A percentile compares a stretch with the other conserved stretches of the same genome.
Evolutionary conservation across 306 rosid species (phyloP).

Genomic region (Trichosanthes cucumerina): DNA sequence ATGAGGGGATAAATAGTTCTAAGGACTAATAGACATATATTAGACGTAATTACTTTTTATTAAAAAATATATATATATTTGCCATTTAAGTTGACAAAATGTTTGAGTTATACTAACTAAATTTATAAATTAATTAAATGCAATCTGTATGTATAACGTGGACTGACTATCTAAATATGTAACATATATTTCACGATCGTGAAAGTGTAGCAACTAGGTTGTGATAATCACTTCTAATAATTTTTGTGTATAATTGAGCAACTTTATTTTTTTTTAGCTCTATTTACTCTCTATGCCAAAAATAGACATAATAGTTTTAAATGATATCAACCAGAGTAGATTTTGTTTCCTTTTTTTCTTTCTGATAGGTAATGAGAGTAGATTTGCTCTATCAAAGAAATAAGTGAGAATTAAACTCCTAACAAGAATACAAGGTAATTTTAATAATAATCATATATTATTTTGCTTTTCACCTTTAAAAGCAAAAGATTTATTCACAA

Average conservation of each 20-base stretch:
- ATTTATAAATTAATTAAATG: not conserved
- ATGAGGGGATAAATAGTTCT: too few species aligned
- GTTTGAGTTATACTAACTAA: not conserved
- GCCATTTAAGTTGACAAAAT: too few species aligned
- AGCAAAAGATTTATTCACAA: too few species aligned
- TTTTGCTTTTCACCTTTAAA: not conserved
- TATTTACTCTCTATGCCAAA: not conserved
- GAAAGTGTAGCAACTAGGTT: not conserved
- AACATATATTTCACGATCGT: not conserved
- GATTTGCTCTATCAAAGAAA: not conserved
- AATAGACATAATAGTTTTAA: not conserved
- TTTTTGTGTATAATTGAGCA: not conserved
- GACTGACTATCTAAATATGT: not conserved
- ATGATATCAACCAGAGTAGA: not conserved
- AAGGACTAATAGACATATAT: too few species aligned
- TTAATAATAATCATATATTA: not conserved
- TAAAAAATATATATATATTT: too few species aligned
- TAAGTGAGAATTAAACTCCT: not conserved
- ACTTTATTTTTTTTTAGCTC: not conserved
- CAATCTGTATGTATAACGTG: not conserved
- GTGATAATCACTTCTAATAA: not conserved
- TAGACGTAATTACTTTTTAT: too few species aligned
- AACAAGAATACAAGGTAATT: not conserved
- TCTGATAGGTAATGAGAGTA: not conserved
- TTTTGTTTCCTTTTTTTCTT: too few species aligned